These are phyloP conservation scores for Naganishia onofrii DNA, from an alignment of 768 basidiomycete species.

Conservation along the genomic window DNA sequence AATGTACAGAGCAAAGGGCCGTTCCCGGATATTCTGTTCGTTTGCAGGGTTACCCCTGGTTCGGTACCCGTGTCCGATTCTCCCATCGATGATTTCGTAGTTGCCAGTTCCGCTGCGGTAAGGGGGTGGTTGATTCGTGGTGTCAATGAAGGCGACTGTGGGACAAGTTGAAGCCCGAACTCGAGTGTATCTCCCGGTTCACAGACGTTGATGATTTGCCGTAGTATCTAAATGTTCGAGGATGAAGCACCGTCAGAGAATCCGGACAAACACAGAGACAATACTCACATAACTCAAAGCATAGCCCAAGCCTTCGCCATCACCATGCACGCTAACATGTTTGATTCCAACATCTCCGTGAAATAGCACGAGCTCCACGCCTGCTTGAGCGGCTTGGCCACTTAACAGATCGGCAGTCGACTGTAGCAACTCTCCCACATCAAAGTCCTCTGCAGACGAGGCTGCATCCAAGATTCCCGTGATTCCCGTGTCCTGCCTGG, in stretches of 20 bases:
- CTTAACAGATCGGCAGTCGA: slow-evolving; percentile 82
- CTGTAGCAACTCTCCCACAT: slow-evolving; percentile 86
- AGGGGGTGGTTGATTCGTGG: slow-evolving; percentile 39
- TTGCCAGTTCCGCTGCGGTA: slow-evolving; percentile 37
- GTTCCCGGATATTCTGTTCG: slow-evolving; percentile 37
- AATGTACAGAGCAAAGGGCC: slow-evolving; percentile 61
- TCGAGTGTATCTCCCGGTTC: slow-evolving; percentile 76
- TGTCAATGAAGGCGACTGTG: slow-evolving; percentile 48
- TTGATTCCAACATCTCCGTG: slow-evolving; percentile 85
- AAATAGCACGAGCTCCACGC: slow-evolving; percentile 86
- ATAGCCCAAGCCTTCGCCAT: slow-evolving; percentile 79
- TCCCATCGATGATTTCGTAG: slow-evolving; percentile 4
- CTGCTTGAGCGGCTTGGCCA: slow-evolving; percentile 73
- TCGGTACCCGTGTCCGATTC: slow-evolving; percentile 1
- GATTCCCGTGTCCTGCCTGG: slow-evolving; percentile 11
- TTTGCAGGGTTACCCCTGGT: slow-evolving; percentile 40
- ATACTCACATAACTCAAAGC: slow-evolving; percentile 75
- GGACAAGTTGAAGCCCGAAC: slow-evolving; percentile 63
- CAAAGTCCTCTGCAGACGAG: slow-evolving; percentile 65
- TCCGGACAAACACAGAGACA: background rate
- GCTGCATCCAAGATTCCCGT: slow-evolving; percentile 28
- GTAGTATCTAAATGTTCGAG: slow-evolving; percentile 62
- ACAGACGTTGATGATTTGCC: slow-evolving; percentile 74
- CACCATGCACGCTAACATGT: slow-evolving; percentile 78
- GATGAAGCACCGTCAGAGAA: no score